phyloP scores from a whole-genome alignment of 2,329 filamentous ascomycete genomes.

The Xenoacremonium recifei region DNA sequence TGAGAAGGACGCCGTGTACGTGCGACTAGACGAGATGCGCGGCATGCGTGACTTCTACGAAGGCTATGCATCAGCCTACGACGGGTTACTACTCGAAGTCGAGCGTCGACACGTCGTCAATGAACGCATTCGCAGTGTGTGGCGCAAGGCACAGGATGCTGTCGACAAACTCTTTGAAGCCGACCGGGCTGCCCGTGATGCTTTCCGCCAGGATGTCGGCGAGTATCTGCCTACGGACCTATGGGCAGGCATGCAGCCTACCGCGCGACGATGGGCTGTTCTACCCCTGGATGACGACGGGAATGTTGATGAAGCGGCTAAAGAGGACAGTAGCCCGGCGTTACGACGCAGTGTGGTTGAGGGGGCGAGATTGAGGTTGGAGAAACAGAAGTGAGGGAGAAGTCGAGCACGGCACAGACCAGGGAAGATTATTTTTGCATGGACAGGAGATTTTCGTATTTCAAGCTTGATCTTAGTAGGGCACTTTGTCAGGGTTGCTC shows the following conservation, averaged over 20 bases:
- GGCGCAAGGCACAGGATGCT: slow-evolving; percentile 73
- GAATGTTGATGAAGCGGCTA: slow-evolving; percentile 4
- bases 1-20: slow-evolving; percentile 67
- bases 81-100: slow-evolving; percentile 79
- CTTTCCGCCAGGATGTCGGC: slow-evolving; percentile 78
- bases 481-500: no score
- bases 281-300: slow-evolving; percentile 35
- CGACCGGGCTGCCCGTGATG: slow-evolving; percentile 71
- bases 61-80: slow-evolving; percentile 81
- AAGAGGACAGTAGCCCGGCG: slow-evolving; percentile 7
- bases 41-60: slow-evolving; percentile 81
- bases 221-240: slow-evolving; percentile 86
- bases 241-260: slow-evolving; percentile 73
- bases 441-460: no score
- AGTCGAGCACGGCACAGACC: no score
- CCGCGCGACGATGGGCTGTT: slow-evolving; percentile 52
- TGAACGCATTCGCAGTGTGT: slow-evolving; percentile 69
- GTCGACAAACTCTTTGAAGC: slow-evolving; percentile 72
- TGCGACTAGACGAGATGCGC: slow-evolving; percentile 72
- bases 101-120: slow-evolving; percentile 72
- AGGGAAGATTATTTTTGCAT: no score
- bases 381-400: no score
- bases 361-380: slow-evolving; percentile 19
- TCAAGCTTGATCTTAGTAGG: no score
- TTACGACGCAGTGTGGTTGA: slow-evolving; percentile 23